Base-by-base conservation (phyloP, 1,284 basidiomycete species). In the Puccinia polysora region DNA sequence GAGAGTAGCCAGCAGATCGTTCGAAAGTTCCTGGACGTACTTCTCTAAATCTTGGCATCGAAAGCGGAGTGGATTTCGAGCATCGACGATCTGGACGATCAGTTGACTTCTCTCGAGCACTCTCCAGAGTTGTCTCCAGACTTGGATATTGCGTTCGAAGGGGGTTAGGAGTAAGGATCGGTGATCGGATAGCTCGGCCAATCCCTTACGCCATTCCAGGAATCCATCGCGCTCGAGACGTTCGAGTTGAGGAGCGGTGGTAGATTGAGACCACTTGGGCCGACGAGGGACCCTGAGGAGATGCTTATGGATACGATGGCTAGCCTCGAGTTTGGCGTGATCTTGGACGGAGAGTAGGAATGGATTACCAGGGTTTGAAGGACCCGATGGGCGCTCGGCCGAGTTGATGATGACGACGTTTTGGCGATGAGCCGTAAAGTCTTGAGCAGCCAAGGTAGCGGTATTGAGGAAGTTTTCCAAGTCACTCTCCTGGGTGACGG, bases 391-490 rank as follows among this genome's bases (percentile, higher is more conserved):
- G 28, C 77, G n/a, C n/a, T 59, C 40, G 4, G 84, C 82, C 0
- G 86, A 82, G 58, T 86, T 85, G 69, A 98, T 87, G 73, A 99
- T 89, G 77, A 91, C 91, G 74, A 96, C 86, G 81, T 94, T 97
- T 71, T 92, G 85, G 65, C 91, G 86, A 80, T 97, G 96, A 90
- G 79, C 96, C n/a, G 92, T 93, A 78, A 99, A 99, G 78, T 99
- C 91, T 15, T 88, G 89, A 65, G 90, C 95, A 23, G 96, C 96
- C 63, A 99, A 83, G 75, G 91, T 89, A 2, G 96, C 96, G 20
- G 92, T 97, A 79, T 87, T 95, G 74, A 99, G 82, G 80, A 99
- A 98, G 80, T 95, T 93, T 77, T 97, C 95, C 32, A 99, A 83
- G 82, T 97, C 93, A 73, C 87, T 84, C 82, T 99, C 93, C 81